Evolutionary conservation across 768 basidiomycete species (phyloP), one percentile per base, ranked within the genome.

Genomic region (Neoboletus subvelutipes): DNA sequence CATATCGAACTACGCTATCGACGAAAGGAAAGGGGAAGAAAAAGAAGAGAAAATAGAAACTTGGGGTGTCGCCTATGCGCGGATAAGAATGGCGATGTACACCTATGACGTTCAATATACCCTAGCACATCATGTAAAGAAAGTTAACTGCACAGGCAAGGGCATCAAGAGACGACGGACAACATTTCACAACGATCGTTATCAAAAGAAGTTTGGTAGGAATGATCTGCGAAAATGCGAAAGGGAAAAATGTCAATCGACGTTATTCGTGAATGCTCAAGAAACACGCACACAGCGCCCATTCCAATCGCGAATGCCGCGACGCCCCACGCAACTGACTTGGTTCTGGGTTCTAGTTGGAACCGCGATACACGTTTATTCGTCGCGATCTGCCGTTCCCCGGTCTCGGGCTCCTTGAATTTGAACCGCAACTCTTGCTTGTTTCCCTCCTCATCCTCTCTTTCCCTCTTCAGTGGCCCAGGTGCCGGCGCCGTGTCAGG

Each of bases 271-370:
- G 15, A 43, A 7, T 22, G 45, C 5, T 28, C 9, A 28, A 26
- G 18, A 57, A 45, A n/a, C 55, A 84, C 88, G 75, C 65, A 93
- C 90, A 88, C 81, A 59, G 90, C 92, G 49, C 89, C 83, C 70
- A 90, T 76, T 29, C 92, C 92, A 49, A 92, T 77, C 37, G 89
- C 90, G 72, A 96, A 95, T 20, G 88, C 88, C 37, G 89, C 79
- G 20, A 88, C 77, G 37, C 92, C 92, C 92, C 92, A 94, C 3
- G 87, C 90, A 52, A 87, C 77, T 36, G 86, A 85, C 73, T 88
- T 90, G 63, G 83, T 81, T 66, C 83, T 81, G 12, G 92, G 85
- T 61, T 86, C 80, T 60, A 86, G 67, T 46, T 77, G 67, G 70
- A 82, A 81, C 57, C 82, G 70, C 31, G 78, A 73, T 50, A 86